Base-by-base conservation (phyloP, 2,329 filamentous ascomycete genomes). In the Penicillium sp. region DNA sequence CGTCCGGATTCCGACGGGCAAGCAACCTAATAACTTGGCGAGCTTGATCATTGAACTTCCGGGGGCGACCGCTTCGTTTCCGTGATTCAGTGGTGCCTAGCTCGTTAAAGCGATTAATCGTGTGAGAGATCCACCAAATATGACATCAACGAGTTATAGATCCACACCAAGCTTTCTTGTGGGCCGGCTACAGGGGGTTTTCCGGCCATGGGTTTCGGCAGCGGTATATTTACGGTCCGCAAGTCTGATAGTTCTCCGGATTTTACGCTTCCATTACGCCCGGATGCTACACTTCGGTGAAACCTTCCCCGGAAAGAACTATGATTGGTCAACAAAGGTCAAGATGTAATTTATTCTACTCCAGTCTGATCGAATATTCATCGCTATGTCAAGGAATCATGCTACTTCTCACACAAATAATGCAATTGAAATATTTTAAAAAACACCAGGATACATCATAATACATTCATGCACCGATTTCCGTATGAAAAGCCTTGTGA, bases 91-190 rank as follows among this genome's bases (percentile, higher is more conserved):
- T 27, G 26, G 26, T 27, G 26, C 26, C 26, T 27, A 27, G 26
- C 26, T 27, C 26, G 26, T 27, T 27, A 27, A 27, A 27, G 26
- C 26, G 26, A 5, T 27, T 27, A 27, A 27, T 27, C 4, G 26
- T 27, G 26, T 27, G 4, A 27, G 26, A 8, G 33, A 35, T 35
- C 33, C 33, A 37, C 8, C n/a, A 11, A 37, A 37, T 51, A 67
- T 9, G 33, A 37, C n/a, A 37, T 18, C 15, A 18, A 37, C 33
- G n/a, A 37, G 33, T 18, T 18, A n/a, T 18, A 37, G 33, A 18
- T 37, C 8, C 15, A 37, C 18, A 37, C 15, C 33, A 8, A 37
- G 15, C n/a, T 9, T 37, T 18, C 1, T 2, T 9, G 33, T 18
- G 33, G 33, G 15, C 8, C 33, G 5, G 33, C 7, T 37, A 7